These are phyloP conservation scores for Gracilaria domingensis DNA, from an alignment of 23 red algal genomes.

Conservation along the genomic window DNA sequence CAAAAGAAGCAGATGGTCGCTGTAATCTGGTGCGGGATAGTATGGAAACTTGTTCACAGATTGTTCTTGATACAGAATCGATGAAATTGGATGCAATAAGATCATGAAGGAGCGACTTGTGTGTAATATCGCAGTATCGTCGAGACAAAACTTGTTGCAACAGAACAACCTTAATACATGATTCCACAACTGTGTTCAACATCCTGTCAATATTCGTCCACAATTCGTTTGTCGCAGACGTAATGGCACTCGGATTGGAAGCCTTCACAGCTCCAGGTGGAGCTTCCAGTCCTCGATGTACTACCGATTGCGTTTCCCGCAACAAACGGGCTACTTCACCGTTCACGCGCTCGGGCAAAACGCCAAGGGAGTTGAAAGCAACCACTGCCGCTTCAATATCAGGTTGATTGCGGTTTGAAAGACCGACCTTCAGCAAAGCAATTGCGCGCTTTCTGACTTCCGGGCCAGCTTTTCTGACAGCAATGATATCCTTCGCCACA, in stretches of 20 bases:
- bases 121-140: constrained; percentile 55
- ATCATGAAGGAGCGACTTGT: constrained; percentile 63
- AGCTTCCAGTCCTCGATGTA: constrained; percentile 64
- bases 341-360: constrained; percentile 53
- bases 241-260: neutral
- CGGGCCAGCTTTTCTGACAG: constrained; percentile 63
- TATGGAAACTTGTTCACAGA: constrained; percentile 58
- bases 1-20: constrained; percentile 41
- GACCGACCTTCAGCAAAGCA: constrained; percentile 51
- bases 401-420: constrained; percentile 45
- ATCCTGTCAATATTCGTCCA: constrained; percentile 70
- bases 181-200: constrained; percentile 52
- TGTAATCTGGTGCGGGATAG: constrained; percentile 52
- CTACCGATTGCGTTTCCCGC: constrained; percentile 49
- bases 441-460: constrained; percentile 54
- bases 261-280: constrained; percentile 33
- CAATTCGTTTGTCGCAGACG: constrained; percentile 40
- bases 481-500: constrained; percentile 65
- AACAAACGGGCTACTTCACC: constrained; percentile 64
- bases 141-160: constrained; percentile 63
- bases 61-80: constrained; percentile 59
- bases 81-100: constrained; percentile 63
- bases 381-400: constrained; percentile 64
- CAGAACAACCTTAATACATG: constrained; percentile 68
- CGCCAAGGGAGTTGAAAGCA: constrained; percentile 54